Conservation (phyloP, 2,329 filamentous ascomycete species). For the Aspergillus chevalieri region DNA sequence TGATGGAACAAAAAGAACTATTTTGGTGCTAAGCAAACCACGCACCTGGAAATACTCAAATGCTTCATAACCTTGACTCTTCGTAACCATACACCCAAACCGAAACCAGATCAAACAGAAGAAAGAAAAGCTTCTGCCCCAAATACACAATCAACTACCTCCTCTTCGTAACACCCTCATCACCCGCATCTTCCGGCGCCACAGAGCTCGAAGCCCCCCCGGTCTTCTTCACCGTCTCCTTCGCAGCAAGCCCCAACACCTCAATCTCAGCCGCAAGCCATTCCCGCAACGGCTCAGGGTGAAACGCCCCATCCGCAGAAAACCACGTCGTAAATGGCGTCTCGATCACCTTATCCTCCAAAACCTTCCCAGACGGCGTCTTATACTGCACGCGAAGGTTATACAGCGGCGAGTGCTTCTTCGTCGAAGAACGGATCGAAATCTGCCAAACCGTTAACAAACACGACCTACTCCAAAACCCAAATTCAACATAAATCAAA, state of each 20-base stretch:
- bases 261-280: slow-evolving; percentile 57
- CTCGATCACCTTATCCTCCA: slow-evolving; percentile 45
- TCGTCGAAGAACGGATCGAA: slow-evolving; percentile 62
- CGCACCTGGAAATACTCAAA: no score
- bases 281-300: slow-evolving; percentile 55
- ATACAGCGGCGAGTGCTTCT: slow-evolving; percentile 79
- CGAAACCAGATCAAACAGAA: not conserved
- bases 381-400: slow-evolving; percentile 57
- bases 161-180: slow-evolving; percentile 6
- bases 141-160: slow-evolving; percentile 6
- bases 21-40: no score
- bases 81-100: not conserved
- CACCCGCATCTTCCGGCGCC: slow-evolving; percentile 7
- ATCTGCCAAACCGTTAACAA: slow-evolving; percentile 49
- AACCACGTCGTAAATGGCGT: slow-evolving; percentile 59
- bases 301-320: slow-evolving; percentile 51
- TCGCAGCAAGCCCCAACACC: slow-evolving; percentile 46
- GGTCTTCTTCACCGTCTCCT: slow-evolving; percentile 29
- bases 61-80: not conserved
- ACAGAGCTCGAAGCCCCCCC: slow-evolving; percentile 17
- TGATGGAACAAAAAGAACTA: not conserved
- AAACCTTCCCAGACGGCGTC: slow-evolving; percentile 32
- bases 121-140: not conserved
- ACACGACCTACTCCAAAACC: not conserved
- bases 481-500: not conserved